Evolutionary conservation across 2,329 filamentous ascomycete genomes (phyloP).

Genomic region (Aspergillus versicolor): DNA sequence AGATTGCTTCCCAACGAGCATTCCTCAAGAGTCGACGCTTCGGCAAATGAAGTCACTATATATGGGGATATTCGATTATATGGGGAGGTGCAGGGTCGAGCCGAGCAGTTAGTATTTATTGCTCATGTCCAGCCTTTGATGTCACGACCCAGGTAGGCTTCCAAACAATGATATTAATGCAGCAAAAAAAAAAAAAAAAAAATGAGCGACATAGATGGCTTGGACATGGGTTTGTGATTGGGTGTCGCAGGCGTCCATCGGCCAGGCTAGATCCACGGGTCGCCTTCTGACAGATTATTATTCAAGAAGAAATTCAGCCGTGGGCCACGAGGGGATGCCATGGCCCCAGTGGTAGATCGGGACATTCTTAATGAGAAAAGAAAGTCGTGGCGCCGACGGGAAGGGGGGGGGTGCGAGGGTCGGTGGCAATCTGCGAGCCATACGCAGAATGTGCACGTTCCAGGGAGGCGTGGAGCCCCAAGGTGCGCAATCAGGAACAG

Average conservation of each 20-base stretch:
- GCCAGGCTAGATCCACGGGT: constrained; percentile 5
- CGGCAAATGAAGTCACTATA: not conserved
- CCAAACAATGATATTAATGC: constrained; percentile 1
- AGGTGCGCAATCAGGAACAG: not conserved
- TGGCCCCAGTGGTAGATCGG: not conserved
- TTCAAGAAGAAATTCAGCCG: not conserved
- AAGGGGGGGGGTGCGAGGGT: not conserved
- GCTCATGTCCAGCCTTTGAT: not conserved
- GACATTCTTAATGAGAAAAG: not conserved
- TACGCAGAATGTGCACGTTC: not conserved
- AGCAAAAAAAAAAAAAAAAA: no score
- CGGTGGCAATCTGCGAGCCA: not conserved
- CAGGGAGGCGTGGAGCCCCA: not conserved
- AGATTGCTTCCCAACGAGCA: not conserved
- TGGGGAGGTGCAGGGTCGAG: not conserved
- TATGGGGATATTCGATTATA: not conserved
- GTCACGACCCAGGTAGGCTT: not conserved
- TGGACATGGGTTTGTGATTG: constrained; percentile 7
- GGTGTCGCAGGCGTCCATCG: constrained; percentile 1
- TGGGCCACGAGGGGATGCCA: not conserved
- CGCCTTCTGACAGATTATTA: constrained; percentile 8
- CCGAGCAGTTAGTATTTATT: constrained; percentile 2
- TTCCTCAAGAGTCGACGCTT: not conserved
- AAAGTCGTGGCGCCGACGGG: not conserved
- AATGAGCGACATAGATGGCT: constrained; percentile 15